Percentiles rank a stretch among this genome's conserved stretches.
Conservation (phyloP, 768 basidiomycete genomes). For the Boletus edulis region DNA sequence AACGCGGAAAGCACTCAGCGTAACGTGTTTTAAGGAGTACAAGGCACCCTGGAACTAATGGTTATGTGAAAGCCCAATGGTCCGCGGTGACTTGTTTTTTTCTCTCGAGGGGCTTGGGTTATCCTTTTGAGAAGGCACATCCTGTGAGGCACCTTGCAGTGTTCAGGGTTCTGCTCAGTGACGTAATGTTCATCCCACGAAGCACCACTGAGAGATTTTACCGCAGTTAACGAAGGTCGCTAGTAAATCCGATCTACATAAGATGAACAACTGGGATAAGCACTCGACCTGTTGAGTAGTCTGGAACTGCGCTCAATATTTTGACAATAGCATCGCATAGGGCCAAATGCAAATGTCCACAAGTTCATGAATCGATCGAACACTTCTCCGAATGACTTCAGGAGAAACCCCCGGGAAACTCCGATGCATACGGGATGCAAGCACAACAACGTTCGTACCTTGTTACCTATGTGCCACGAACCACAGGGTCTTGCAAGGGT, state of each 20-base stretch:
- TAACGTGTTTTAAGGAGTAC: slow-evolving; percentile 1
- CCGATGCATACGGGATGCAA: background rate
- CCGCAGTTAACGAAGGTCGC: background rate
- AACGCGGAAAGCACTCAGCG: slow-evolving; percentile 7
- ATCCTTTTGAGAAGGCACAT: slow-evolving; percentile 17
- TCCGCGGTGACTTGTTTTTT: slow-evolving; percentile 16
- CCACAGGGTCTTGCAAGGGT: slow-evolving; percentile 11
- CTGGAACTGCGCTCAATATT: background rate
- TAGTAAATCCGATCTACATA: background rate
- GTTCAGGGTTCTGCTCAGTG: background rate
- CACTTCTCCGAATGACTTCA: background rate
- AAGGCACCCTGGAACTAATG: background rate
- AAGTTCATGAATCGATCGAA: slow-evolving; percentile 1
- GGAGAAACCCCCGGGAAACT: slow-evolving; percentile 1
- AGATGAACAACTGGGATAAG: background rate
- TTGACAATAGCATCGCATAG: background rate
- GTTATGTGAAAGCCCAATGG: slow-evolving; percentile 1
- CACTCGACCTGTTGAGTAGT: background rate
- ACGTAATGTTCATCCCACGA: slow-evolving; percentile 14
- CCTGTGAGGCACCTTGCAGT: background rate
- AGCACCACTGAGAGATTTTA: background rate
- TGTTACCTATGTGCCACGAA: background rate
- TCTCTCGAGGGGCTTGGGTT: slow-evolving; percentile 5
- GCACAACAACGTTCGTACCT: background rate
- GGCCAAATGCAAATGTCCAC: background rate